Percentiles rank a stretch among this genome's conserved stretches.
Conservation (phyloP, 1,284 basidiomycete genomes). For the Cystobasidium sp. region DNA sequence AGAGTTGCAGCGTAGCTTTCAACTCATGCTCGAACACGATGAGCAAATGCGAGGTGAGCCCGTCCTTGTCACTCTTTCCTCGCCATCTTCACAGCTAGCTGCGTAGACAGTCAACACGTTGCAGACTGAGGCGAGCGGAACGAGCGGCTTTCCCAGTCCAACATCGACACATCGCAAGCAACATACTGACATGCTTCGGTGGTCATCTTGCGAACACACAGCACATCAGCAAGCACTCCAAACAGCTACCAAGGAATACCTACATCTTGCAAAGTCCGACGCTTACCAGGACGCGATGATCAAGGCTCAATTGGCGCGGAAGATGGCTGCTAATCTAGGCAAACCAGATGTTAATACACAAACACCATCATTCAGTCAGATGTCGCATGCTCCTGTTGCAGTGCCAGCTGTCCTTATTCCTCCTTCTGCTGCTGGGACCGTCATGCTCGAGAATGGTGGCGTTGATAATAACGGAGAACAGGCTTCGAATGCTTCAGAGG, state of each 20-base stretch:
- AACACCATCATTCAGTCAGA: not conserved
- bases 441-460: not conserved
- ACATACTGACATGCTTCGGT: not conserved
- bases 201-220: not conserved
- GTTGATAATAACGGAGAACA: conserved; percentile 7
- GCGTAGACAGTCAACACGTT: conserved; percentile 24
- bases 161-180: too few relatives aligned
- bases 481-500: conserved; percentile 3
- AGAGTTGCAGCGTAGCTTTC: conserved; percentile 49
- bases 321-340: conserved; percentile 29
- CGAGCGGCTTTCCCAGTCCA: not conserved
- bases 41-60: conserved; percentile 35
- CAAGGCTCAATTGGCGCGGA: conserved; percentile 22
- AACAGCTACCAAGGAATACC: conserved; percentile 19
- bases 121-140: not conserved
- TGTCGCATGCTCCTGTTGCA: not conserved
- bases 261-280: conserved; percentile 26
- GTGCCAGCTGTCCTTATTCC: not conserved
- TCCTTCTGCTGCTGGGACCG: not conserved
- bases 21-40: conserved; percentile 45
- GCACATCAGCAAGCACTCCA: conserved; percentile 22
- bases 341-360: not conserved
- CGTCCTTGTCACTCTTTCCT: not conserved
- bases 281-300: conserved; percentile 29
- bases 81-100: not conserved